Evolutionary conservation across 2,329 filamentous ascomycete genomes (phyloP).

Genomic region (Colletotrichum sp.): DNA sequence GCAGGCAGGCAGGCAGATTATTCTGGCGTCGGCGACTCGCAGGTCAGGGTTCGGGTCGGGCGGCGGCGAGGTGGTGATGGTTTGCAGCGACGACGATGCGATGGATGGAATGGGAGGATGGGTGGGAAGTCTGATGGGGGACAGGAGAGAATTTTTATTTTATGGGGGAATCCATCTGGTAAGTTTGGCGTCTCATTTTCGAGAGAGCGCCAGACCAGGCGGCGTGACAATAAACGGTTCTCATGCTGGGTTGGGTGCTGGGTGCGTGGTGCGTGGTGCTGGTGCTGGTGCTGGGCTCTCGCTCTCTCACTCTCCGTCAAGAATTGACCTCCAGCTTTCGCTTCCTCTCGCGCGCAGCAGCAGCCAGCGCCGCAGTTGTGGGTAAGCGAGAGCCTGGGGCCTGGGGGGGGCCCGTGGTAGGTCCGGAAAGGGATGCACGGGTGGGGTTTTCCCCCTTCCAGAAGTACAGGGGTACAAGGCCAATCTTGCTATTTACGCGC

Average conservation of each 20-base stretch:
- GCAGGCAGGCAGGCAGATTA: conserved; percentile 3
- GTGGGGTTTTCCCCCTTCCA: conserved; percentile 12
- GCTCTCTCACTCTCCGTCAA: conserved; percentile 6
- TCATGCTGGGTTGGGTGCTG: conserved; percentile 26
- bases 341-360: conserved; percentile 23
- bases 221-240: conserved; percentile 27
- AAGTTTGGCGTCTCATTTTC: conserved; percentile 41
- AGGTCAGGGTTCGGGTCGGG: background rate
- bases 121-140: conserved; percentile 22
- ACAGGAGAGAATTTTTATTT: conserved; percentile 27
- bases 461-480: conserved; percentile 12
- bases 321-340: conserved; percentile 25
- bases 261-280: conserved; percentile 6
- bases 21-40: conserved; percentile 17
- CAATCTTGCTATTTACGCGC: background rate
- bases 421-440: conserved; percentile 15
- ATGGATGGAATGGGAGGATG: conserved; percentile 22
- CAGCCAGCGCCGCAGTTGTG: conserved; percentile 18
- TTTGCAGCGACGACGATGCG: background rate
- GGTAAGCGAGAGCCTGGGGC: conserved; percentile 20
- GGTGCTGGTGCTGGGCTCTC: conserved; percentile 20
- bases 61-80: conserved; percentile 22
- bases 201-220: conserved; percentile 24
- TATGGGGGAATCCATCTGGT: conserved; percentile 41
- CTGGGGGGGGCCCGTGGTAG: background rate